Evolutionary conservation across 2,329 filamentous ascomycete genomes (phyloP), one percentile per base, ranked within the genome.

Genomic region (Trichoderma sp.): DNA sequence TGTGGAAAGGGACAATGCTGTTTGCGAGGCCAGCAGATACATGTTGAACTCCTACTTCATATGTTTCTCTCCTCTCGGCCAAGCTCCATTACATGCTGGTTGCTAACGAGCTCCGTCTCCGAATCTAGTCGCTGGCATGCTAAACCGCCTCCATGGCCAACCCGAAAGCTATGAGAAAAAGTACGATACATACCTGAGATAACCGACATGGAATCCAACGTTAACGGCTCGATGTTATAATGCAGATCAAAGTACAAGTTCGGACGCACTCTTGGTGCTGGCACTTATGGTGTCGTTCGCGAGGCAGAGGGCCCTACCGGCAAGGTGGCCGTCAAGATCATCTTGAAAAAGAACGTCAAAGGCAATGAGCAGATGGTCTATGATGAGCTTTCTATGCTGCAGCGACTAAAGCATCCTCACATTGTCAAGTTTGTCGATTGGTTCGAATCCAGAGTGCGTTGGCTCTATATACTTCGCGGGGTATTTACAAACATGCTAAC

Each of bases 141-240:
- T 98, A 78, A 97, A 95, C 85, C 94, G 95, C 88, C 92, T 98
- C 79, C 93, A 97, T 79, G 94, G 95, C 82, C 95, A 98, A 85
- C 95, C 95, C 76, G 94, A 97, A 77, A 98, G 94, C 85, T 99
- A 99, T 86, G 96, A 98, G 81, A 97, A 97, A 85, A 99, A 99
- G 93, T 97, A 85, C 79, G 75, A 59, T 61, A 32, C 30, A 7
- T 20, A 4, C 57, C 62, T 26, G 1, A 23, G 36, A 13, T 4
- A 53, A 3, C 30, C 57, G 53, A 59, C 53, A 50, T 36, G 9
- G 68, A 47, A 50, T 20, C 3, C 50, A 39, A 13, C 28, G 6
- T 59, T 63, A 68, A 53, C 43, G 32, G 77, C 13, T 64, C 71
- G 62, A 66, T 47, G 2, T 58, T 26, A 58, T 61, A 9, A 68